Base-by-base conservation (phyloP, 2,329 filamentous ascomycete genomes). In the Neonectria sp. region DNA sequence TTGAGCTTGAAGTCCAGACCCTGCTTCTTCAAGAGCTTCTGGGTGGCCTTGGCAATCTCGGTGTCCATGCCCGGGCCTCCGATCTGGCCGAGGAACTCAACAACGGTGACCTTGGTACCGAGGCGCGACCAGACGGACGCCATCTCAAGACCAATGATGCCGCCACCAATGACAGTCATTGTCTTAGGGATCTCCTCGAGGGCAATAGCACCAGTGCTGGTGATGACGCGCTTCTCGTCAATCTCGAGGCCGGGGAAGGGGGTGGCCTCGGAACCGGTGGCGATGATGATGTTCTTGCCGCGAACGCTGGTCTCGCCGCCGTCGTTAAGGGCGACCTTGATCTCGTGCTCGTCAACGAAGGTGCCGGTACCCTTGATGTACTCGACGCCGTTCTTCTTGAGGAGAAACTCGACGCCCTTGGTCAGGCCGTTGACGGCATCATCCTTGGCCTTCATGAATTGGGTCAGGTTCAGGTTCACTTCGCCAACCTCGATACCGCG, bases 401-500 rank as follows among this genome's bases (percentile, higher is more conserved):
- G 92, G 71, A 99, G 88, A 82, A 95, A 99, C 84, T 99, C 96
- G 73, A 99, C 93, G 82, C 96, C 96, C 88, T 98, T 98, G 73
- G 96, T 99, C 74, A 99, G 86, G 56, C 95, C 91, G 46, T 86
- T 83, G 70, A 99, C 96, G 59, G 96, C 97, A 40, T 91, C 92
- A 59, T 99, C 95, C 87, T 99, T 99, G 67, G 96, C 95, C 87
- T 98, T 97, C 95, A 99, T 98, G 90, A 99, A 95, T 82, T 96
- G 92, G 78, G 87, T 84, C 52, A 99, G 89, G 88, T 99, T 98
- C 80, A 99, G 92, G 84, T 97, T 97, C 79, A 99, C 95, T 85
- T 97, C 94, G 80, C 93, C 92, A 76, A 99, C 96, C 80, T 98
- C 95, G 82, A 99, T 99, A 81, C 96, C 96, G 82, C 96, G 94